Evolutionary conservation across 2,329 filamentous ascomycete genomes (phyloP).

Genomic region (Calonectria henricotiae): DNA sequence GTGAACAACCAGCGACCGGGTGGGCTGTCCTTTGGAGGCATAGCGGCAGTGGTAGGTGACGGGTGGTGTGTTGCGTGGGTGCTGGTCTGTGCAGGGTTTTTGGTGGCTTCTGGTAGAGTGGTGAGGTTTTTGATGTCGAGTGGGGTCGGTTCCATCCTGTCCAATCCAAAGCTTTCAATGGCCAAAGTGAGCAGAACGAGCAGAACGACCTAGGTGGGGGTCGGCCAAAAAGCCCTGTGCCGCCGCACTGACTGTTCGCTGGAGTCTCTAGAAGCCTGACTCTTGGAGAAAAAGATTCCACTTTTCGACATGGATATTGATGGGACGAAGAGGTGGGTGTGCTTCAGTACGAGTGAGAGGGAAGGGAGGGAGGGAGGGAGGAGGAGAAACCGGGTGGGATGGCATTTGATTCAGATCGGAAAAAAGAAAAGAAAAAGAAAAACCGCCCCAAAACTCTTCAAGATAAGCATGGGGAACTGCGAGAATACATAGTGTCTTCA

Average conservation of each 20-base stretch:
- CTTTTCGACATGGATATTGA: slow-evolving; percentile 24
- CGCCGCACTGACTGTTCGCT: slow-evolving; percentile 37
- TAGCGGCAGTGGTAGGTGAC: slow-evolving; percentile 28
- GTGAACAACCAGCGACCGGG: slow-evolving; percentile 31
- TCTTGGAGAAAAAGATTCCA: slow-evolving; percentile 19
- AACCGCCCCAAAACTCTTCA: background rate
- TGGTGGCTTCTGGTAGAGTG: slow-evolving; percentile 26
- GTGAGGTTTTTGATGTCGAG: slow-evolving; percentile 36
- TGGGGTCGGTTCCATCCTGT: slow-evolving; percentile 30
- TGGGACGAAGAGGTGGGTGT: slow-evolving; percentile 5
- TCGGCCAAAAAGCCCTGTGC: slow-evolving; percentile 25
- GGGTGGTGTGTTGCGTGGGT: slow-evolving; percentile 29
- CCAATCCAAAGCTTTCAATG: slow-evolving; percentile 28
- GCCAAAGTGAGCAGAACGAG: slow-evolving; percentile 21
- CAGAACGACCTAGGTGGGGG: slow-evolving; percentile 25
- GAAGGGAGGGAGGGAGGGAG: background rate
- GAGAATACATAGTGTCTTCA: slow-evolving; percentile 15
- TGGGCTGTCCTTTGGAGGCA: slow-evolving; percentile 38
- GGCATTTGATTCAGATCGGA: background rate
- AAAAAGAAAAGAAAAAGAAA: background rate
- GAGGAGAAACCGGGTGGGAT: background rate
- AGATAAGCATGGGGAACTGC: slow-evolving; percentile 1
- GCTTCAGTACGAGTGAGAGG: background rate
- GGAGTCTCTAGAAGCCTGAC: slow-evolving; percentile 36
- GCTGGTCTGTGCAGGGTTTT: slow-evolving; percentile 35